Percentiles rank a stretch among this genome's conserved stretches.
Evolutionary conservation across 1,139 yeast genomes (phyloP).

Genomic region (Protomyces macrosporus): DNA sequence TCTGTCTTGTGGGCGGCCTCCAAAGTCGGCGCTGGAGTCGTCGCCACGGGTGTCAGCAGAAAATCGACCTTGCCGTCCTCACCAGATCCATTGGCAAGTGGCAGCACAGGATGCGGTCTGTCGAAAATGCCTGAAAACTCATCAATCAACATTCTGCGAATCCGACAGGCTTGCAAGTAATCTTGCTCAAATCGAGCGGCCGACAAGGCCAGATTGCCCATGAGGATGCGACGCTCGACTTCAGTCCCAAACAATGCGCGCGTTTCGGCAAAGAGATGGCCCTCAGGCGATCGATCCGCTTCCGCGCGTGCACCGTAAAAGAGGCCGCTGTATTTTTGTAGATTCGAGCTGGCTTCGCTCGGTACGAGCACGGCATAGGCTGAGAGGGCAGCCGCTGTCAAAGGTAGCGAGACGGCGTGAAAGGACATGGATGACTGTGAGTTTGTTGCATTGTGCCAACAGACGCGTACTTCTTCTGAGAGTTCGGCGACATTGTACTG

Average conservation of each 20-base stretch:
- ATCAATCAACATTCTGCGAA: conserved; percentile 54
- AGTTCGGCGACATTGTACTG: conserved; percentile 61
- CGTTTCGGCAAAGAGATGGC: conserved; percentile 51
- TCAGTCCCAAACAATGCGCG: conserved; percentile 68
- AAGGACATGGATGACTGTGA: not conserved
- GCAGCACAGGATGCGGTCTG: conserved; percentile 7
- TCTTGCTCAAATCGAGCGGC: conserved; percentile 61
- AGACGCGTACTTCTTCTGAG: conserved; percentile 44
- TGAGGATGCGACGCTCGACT: conserved; percentile 71
- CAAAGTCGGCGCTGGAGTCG: conserved; percentile 54
- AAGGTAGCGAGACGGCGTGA: conserved; percentile 60
- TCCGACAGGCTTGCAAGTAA: conserved; percentile 65
- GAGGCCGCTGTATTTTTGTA: conserved; percentile 84
- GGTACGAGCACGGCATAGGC: conserved; percentile 84
- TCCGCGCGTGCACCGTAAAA: conserved; percentile 63
- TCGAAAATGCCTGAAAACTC: conserved; percentile 66
- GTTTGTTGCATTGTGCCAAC: conserved; percentile 45
- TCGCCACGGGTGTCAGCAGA: conserved; percentile 66
- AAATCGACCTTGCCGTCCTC: conserved; percentile 54
- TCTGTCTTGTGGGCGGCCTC: conserved; percentile 37
- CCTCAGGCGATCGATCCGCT: conserved; percentile 41
- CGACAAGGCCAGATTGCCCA: conserved; percentile 82
- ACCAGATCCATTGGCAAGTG: conserved; percentile 24
- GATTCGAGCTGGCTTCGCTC: conserved; percentile 89
- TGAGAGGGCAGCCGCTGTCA: conserved; percentile 63